phyloP scores from a whole-genome alignment of 2,329 filamentous ascomycete species.

The Ceratocystis colombiana region DNA sequence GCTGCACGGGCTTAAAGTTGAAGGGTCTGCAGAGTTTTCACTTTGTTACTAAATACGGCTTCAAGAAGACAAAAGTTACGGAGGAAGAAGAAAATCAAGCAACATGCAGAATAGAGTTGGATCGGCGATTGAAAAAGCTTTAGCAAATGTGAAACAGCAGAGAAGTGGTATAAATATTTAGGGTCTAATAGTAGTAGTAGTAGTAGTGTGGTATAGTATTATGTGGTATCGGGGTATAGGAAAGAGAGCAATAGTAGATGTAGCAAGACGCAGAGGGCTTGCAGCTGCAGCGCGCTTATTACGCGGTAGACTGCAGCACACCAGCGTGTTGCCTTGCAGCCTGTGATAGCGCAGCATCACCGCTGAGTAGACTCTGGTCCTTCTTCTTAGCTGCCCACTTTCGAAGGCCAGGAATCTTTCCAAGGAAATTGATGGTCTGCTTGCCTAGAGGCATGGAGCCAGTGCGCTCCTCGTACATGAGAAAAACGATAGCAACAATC shows the following conservation, averaged over 20 bases:
- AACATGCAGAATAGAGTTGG: background rate
- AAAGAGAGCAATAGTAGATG: too few species aligned
- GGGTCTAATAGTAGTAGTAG: background rate
- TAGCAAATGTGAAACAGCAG: background rate
- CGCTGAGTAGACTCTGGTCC: conserved; percentile 15
- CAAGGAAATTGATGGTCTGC: conserved; percentile 14
- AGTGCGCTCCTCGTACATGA: conserved; percentile 53
- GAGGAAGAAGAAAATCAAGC: background rate
- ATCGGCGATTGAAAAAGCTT: background rate
- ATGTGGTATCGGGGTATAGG: background rate
- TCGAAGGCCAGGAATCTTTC: conserved; percentile 23
- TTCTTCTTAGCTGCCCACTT: conserved; percentile 24
- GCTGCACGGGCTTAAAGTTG: conserved; percentile 5
- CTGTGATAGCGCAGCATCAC: conserved; percentile 21
- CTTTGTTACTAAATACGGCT: background rate
- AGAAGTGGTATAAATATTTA: conserved; percentile 1
- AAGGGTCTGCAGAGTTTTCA: conserved; percentile 17
- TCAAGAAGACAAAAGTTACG: too few species aligned
- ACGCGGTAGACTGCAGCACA: conserved; percentile 10
- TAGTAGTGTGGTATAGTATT: background rate
- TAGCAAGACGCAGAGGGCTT: background rate
- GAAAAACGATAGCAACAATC: conserved; percentile 48
- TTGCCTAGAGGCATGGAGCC: conserved; percentile 36
- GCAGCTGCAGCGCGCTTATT: background rate
- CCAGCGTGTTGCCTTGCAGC: conserved; percentile 17